Evolutionary conservation across 2,329 filamentous ascomycete genomes (phyloP).

Genomic region (Aspergillus niger): DNA sequence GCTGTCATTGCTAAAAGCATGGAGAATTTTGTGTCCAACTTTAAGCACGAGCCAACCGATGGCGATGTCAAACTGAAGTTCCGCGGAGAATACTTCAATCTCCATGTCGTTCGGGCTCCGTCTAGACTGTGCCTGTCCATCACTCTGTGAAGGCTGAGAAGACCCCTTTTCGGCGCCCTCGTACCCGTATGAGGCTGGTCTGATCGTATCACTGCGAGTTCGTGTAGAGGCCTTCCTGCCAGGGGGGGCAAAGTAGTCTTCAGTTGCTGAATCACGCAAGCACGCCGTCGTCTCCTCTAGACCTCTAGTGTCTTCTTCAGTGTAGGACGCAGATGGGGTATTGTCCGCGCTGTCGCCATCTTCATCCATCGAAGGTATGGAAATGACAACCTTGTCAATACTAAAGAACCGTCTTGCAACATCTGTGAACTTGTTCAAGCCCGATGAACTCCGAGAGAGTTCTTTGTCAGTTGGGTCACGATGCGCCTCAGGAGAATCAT

Average conservation of each 20-base stretch:
- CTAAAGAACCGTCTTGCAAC: slow-evolving; percentile 39
- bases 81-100: slow-evolving; percentile 35
- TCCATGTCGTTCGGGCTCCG: slow-evolving; percentile 23
- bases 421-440: slow-evolving; percentile 27
- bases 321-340: slow-evolving; percentile 12
- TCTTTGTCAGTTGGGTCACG: slow-evolving; percentile 18
- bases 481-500: slow-evolving; percentile 12
- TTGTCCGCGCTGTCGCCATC: slow-evolving; percentile 14
- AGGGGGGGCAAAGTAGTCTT: slow-evolving; percentile 30
- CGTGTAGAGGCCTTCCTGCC: slow-evolving; percentile 25
- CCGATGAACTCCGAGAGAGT: slow-evolving; percentile 20
- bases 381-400: slow-evolving; percentile 39
- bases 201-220: slow-evolving; percentile 19
- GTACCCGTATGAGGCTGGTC: slow-evolving; percentile 15
- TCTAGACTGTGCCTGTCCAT: slow-evolving; percentile 8
- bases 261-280: slow-evolving; percentile 24
- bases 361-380: slow-evolving; percentile 35
- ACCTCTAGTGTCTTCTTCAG: slow-evolving; percentile 19
- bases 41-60: slow-evolving; percentile 45
- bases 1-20: slow-evolving; percentile 20
- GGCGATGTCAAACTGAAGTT: slow-evolving; percentile 43
- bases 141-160: slow-evolving; percentile 8
- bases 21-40: slow-evolving; percentile 35
- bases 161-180: slow-evolving; percentile 14
- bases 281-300: slow-evolving; percentile 25